Evolutionary conservation across 495 filamentous ascomycete genomes (phyloP).

Genomic region (Xylaria castorea): DNA sequence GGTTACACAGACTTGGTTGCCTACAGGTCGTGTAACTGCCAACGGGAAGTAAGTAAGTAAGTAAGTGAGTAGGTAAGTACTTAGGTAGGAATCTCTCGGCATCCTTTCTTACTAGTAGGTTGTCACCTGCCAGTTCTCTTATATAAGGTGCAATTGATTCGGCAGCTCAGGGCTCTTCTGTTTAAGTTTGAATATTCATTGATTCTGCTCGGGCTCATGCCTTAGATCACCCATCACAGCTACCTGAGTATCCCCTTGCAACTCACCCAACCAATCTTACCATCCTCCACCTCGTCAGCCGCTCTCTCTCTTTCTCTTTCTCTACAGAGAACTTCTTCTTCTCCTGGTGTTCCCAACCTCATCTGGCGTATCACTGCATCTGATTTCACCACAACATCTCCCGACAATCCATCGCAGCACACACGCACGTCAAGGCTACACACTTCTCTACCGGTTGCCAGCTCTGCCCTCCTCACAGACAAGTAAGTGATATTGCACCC

Average conservation of each 20-base stretch:
- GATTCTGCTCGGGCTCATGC: neutral
- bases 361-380: neutral
- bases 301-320: neutral
- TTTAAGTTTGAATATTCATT: neutral
- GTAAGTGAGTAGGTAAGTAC: too few species aligned
- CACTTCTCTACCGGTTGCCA: neutral
- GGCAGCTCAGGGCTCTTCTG: neutral
- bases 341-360: neutral
- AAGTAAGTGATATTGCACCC: neutral
- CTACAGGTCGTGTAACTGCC: neutral
- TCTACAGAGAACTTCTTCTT: neutral
- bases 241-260: neutral
- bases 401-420: neutral
- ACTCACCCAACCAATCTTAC: neutral
- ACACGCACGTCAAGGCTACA: neutral
- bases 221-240: neutral
- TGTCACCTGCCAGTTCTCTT: neutral
- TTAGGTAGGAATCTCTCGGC: neutral
- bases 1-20: neutral
- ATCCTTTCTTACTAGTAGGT: neutral
- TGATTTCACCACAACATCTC: neutral
- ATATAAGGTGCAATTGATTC: neutral
- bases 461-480: neutral
- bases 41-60: neutral
- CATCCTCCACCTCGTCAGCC: neutral